Base-by-base conservation (phyloP, 2,329 filamentous ascomycete species). In the Curvularia eragrostidis region DNA sequence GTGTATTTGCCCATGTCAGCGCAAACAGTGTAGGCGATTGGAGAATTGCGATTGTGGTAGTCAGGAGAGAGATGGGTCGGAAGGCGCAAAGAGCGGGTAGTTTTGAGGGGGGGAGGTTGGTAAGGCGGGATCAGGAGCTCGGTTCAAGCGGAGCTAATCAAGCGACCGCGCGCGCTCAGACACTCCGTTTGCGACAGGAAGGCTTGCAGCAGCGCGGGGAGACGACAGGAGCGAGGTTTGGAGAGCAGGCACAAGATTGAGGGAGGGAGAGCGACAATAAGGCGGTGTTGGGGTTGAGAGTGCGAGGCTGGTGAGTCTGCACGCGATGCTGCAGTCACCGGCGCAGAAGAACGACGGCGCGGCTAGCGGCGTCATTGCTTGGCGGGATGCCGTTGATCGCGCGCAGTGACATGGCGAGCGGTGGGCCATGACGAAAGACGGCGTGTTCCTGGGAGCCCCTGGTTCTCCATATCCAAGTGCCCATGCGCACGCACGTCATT, bases 1-100 rank as follows among this genome's bases (percentile, higher is more conserved):
- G 86, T 86, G 74, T 86, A 89, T 79, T 81, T 88, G 71, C 85
- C 87, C 86, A 89, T 89, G 65, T 72, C 64, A 63, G 63, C 62
- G 67, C 63, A 61, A 54, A 55, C 46, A 56, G 61, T 62, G 51
- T 54, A 52, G 39, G 60, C 60, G 60, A 47, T 53, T 67, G 56
- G 52, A 54, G 59, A 55, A 58, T 57, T 50, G 50, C 48, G 52
- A 56, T 48, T 58, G 54, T 57, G 41, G 48, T 57, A 49, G 54
- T 55, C 55, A 59, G 54, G 64, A 63, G 58, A 67, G 65, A 72
- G 68, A 73, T 67, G 42, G 69, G 70, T 70, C 66, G 71, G 57
- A 24, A 59, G 54, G 56, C 51, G 64, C 61, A 57, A 56, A 55
- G 62, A 52, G 56, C 60, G 52, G 57, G 43, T 44, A 39, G 58